These are phyloP conservation scores for Candida glucosophila DNA, from an alignment of 1,139 yeast genomes.

Conservation along the genomic window DNA sequence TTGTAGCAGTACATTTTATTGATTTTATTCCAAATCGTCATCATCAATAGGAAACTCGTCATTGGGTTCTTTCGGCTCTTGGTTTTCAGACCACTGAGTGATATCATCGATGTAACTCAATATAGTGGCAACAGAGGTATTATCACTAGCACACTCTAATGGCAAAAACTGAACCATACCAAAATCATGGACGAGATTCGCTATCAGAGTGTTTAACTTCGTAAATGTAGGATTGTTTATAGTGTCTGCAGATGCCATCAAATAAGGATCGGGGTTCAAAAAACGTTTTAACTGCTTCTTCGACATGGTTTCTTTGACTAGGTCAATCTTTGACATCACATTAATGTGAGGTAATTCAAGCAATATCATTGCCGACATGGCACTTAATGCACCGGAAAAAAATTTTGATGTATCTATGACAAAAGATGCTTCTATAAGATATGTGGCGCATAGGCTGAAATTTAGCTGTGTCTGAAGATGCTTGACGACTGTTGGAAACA, in stretches of 20 bases:
- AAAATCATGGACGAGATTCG: constrained; percentile 87
- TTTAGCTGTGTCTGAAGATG: constrained; percentile 74
- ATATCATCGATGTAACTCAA: constrained; percentile 91
- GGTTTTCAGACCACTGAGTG: constrained; percentile 95
- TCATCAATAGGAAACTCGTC: constrained; percentile 50
- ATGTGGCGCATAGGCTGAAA: constrained; percentile 87
- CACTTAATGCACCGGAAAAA: constrained; percentile 90
- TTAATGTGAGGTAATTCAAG: constrained; percentile 93
- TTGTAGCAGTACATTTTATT: too few relatives aligned
- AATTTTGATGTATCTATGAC: constrained; percentile 84
- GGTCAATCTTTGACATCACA: constrained; percentile 76
- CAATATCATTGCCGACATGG: constrained; percentile 97
- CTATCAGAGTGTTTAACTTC: constrained; percentile 70
- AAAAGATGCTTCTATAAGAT: constrained; percentile 88
- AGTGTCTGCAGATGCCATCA: constrained; percentile 33
- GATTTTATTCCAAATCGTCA: too few relatives aligned
- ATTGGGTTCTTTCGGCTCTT: constrained; percentile 92
- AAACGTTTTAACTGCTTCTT: constrained; percentile 73
- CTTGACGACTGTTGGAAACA: constrained; percentile 76
- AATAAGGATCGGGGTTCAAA: constrained; percentile 83
- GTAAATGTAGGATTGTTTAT: constrained; percentile 66
- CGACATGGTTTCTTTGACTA: constrained; percentile 67
- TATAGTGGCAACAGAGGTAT: constrained; percentile 69
- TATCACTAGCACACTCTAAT: constrained; percentile 63
- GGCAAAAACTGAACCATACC: constrained; percentile 98